A percentile compares a stretch with the other conserved stretches of the same genome.
These are phyloP conservation scores for Adenanthera pavonina DNA, from an alignment of 306 rosid genomes.

Conservation along the genomic window DNA sequence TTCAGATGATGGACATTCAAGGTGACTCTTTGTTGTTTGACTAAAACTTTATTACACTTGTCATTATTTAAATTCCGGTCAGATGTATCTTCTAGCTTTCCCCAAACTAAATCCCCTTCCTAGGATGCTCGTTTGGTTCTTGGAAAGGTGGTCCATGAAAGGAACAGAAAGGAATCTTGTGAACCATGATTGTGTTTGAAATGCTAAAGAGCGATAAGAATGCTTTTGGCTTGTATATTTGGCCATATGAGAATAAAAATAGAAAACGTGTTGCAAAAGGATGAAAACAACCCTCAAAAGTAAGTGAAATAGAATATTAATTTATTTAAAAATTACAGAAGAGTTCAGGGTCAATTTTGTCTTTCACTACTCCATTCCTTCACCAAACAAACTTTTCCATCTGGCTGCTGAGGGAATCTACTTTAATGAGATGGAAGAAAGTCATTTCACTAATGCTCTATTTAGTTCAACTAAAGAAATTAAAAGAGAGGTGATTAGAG, in stretches of 20 bases:
- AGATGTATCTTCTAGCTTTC: not conserved
- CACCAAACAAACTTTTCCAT: no score
- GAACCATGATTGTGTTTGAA: not conserved
- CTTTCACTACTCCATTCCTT: no score
- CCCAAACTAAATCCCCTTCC: conserved; percentile 5
- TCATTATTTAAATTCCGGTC: not conserved
- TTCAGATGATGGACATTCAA: conserved; percentile 90
- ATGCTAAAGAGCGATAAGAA: not conserved
- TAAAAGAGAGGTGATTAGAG: no score
- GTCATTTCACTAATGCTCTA: no score
- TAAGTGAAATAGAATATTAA: not conserved
- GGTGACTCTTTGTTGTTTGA: conserved; percentile 48
- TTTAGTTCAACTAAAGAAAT: no score
- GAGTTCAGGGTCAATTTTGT: no score
- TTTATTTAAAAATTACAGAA: no score
- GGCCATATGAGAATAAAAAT: not conserved
- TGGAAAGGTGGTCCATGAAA: not conserved
- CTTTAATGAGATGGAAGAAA: no score
- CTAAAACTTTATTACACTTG: not conserved
- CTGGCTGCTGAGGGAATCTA: no score
- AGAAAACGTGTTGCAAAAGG: not conserved
- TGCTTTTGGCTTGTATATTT: no score
- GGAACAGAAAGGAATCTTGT: not conserved
- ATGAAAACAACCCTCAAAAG: not conserved
- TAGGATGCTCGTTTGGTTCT: not conserved